phyloP scores from a whole-genome alignment of 305 asterid genomes.

The Solanum hybrid region DNA sequence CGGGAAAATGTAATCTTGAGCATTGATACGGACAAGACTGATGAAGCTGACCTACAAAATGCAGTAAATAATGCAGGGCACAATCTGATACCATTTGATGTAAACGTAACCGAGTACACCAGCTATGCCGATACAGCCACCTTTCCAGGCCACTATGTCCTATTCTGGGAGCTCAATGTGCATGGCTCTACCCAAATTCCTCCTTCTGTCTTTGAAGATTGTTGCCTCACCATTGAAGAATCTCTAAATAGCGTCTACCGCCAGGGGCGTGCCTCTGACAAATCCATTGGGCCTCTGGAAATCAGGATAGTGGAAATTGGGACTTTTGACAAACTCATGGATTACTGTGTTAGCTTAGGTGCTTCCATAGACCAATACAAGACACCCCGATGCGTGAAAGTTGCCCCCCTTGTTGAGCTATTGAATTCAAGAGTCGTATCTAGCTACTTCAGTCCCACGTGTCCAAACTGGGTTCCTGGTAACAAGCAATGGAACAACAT shows the following conservation, averaged over 20 bases:
- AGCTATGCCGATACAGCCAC: conserved; percentile 13
- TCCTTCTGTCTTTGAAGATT: conserved; percentile 20
- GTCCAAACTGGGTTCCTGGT: conserved; percentile 16
- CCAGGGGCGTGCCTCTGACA: conserved; percentile 31
- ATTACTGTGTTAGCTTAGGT: conserved; percentile 9
- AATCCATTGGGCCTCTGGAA: conserved; percentile 16
- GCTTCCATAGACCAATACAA: conserved; percentile 33
- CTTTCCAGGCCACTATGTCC: conserved; percentile 14
- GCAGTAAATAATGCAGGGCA: conserved; percentile 8
- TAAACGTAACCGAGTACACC: conserved; percentile 10
- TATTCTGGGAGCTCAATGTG: conserved; percentile 6
- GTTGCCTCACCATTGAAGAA: conserved; percentile 39
- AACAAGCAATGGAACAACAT: conserved; percentile 18
- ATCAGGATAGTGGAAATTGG: conserved; percentile 15
- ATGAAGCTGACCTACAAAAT: conserved; percentile 17
- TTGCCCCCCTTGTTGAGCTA: conserved; percentile 32
- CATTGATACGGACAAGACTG: conserved; percentile 20
- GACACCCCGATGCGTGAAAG: conserved; percentile 19
- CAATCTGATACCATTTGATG: not conserved
- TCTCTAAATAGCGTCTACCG: conserved; percentile 40
- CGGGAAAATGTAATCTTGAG: conserved; percentile 14
- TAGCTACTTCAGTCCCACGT: conserved; percentile 4
- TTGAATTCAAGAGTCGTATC: conserved; percentile 13
- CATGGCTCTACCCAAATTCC: conserved; percentile 5
- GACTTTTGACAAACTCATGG: conserved; percentile 21